Evolutionary conservation across 2,329 filamentous ascomycete species (phyloP).

Genomic region (Fusarium sp.): DNA sequence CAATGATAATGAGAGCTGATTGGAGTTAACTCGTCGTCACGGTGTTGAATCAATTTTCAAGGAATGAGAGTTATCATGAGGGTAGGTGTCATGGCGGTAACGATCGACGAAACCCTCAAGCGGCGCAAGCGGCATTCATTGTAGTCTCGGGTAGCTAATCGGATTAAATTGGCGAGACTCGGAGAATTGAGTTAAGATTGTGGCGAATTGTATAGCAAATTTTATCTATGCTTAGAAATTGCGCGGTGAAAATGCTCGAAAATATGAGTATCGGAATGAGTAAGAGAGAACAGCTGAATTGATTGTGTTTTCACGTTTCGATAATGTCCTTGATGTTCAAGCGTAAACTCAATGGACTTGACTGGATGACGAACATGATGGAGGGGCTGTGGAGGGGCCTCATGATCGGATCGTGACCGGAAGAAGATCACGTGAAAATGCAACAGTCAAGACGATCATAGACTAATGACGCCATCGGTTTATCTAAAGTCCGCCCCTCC

Average conservation of each 20-base stretch:
- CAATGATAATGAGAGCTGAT: neutral
- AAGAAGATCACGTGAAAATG: slow-evolving; percentile 9
- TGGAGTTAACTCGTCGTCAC: slow-evolving; percentile 2
- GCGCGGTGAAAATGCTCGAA: neutral
- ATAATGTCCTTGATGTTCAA: neutral
- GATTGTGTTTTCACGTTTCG: neutral
- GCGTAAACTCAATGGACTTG: slow-evolving; percentile 1
- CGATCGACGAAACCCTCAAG: slow-evolving; percentile 56
- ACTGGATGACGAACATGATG: slow-evolving; percentile 3
- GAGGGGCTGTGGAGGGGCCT: slow-evolving; percentile 20
- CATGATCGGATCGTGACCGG: slow-evolving; percentile 27
- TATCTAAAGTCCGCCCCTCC: slow-evolving; percentile 34
- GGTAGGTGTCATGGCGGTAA: slow-evolving; percentile 67
- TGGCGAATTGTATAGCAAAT: slow-evolving; percentile 26
- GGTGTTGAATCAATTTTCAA: slow-evolving; percentile 33
- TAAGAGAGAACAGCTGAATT: neutral
- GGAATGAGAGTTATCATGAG: slow-evolving; percentile 58
- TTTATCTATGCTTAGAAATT: neutral
- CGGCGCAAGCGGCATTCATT: slow-evolving; percentile 48
- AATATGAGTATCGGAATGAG: neutral
- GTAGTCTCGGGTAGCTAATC: slow-evolving; percentile 28
- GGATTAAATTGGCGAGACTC: slow-evolving; percentile 17
- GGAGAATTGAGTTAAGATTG: slow-evolving; percentile 8
- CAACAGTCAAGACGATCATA: neutral
- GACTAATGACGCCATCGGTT: slow-evolving; percentile 42